These are phyloP conservation scores for Bretschneidera sinensis DNA, from an alignment of 345 rosid genomes.

Conservation along the genomic window DNA sequence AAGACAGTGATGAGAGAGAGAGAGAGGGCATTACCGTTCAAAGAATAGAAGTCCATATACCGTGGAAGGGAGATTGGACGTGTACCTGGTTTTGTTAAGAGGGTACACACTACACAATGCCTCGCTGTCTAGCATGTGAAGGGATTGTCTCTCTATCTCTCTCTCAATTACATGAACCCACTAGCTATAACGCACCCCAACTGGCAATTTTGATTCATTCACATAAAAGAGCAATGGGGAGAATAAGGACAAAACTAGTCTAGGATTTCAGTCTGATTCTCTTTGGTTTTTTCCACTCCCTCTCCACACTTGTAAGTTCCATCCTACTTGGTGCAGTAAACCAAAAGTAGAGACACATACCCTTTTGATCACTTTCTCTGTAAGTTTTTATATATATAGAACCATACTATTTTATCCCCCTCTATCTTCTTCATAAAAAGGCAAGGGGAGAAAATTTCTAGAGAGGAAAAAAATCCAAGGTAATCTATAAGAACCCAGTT, in stretches of 20 bases:
- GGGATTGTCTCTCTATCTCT: slow-evolving; percentile 18
- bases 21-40: too few species aligned
- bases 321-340: slow-evolving; percentile 6
- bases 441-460: too few species aligned
- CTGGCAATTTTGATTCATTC: slow-evolving; percentile 44
- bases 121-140: slow-evolving; percentile 70
- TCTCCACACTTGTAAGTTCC: neutral
- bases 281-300: slow-evolving; percentile 17
- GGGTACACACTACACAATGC: slow-evolving; percentile 49
- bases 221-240: slow-evolving; percentile 13
- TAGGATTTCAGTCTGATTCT: slow-evolving; percentile 25
- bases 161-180: slow-evolving; percentile 19
- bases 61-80: slow-evolving; percentile 39
- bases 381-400: too few species aligned
- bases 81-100: slow-evolving; percentile 43
- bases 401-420: too few species aligned
- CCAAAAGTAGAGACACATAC: slow-evolving; percentile 9
- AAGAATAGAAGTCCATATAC: slow-evolving; percentile 33
- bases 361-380: too few species aligned
- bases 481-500: too few species aligned
- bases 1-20: neutral
- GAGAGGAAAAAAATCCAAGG: too few species aligned
- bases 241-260: slow-evolving; percentile 29
- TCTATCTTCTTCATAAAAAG: slow-evolving; percentile 13
- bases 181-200: slow-evolving; percentile 25